Conservation (phyloP, 2,329 filamentous ascomycete genomes). For the Epichloe coenophiala region DNA sequence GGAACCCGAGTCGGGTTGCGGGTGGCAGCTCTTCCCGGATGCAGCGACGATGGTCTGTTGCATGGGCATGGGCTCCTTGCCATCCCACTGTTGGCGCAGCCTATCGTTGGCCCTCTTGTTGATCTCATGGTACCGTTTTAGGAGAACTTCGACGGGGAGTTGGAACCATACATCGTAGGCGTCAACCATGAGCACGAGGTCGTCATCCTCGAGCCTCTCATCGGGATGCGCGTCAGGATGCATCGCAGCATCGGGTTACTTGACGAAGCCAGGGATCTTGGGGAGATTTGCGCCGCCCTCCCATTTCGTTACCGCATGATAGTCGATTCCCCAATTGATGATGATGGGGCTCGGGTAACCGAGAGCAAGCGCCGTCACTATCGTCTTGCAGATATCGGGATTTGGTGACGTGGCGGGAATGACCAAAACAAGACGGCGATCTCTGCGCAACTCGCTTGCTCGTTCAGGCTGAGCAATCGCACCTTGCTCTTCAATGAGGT, state of each 20-base stretch:
- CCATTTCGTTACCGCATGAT: slow-evolving; percentile 4
- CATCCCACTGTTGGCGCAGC: slow-evolving; percentile 2
- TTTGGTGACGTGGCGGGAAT: slow-evolving; percentile 6
- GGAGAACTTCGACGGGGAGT: slow-evolving; percentile 13
- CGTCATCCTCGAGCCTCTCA: slow-evolving; percentile 8
- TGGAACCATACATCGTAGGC: slow-evolving; percentile 18
- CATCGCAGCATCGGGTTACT: slow-evolving; percentile 9
- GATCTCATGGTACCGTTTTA: slow-evolving; percentile 9
- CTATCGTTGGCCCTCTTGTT: slow-evolving; percentile 7
- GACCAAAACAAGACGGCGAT: slow-evolving; percentile 11
- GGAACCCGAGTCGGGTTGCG: slow-evolving; percentile 6
- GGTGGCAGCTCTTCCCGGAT: slow-evolving; percentile 13
- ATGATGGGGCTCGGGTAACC: slow-evolving; percentile 12
- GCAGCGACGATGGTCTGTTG: slow-evolving; percentile 13
- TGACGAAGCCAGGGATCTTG: slow-evolving; percentile 12
- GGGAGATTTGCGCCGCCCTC: slow-evolving; percentile 9
- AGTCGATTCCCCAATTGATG: slow-evolving; percentile 11
- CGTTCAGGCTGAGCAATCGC: neutral
- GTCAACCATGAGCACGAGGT: slow-evolving; percentile 14
- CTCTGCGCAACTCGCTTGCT: neutral
- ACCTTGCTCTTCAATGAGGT: neutral
- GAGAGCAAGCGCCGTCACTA: slow-evolving; percentile 9
- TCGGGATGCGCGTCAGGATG: slow-evolving; percentile 2
- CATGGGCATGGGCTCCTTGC: slow-evolving; percentile 8
- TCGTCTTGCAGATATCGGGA: slow-evolving; percentile 12